A percentile compares a stretch with the other conserved stretches of the same genome.
These are phyloP conservation scores for Bipolaris cookei DNA, from an alignment of 2,329 filamentous ascomycete genomes.

Conservation along the genomic window DNA sequence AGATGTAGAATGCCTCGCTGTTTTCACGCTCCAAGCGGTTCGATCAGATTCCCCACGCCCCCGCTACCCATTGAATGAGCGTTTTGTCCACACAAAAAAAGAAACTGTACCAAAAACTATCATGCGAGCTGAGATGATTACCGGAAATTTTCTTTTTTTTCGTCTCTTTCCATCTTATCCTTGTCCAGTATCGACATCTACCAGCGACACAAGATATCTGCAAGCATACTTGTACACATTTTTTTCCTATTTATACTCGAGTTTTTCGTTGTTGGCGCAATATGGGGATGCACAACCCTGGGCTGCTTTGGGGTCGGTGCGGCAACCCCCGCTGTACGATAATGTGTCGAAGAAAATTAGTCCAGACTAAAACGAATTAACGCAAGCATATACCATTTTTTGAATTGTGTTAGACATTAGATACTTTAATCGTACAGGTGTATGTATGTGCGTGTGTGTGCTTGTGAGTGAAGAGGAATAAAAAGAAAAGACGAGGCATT, in stretches of 20 bases:
- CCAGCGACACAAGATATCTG: neutral
- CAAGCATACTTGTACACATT: neutral
- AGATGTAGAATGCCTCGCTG: slow-evolving; percentile 25
- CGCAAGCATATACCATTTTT: neutral
- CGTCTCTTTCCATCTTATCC: neutral
- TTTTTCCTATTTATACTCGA: neutral
- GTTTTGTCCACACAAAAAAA: neutral
- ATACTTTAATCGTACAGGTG: neutral
- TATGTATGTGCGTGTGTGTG: neutral
- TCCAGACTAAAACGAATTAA: neutral
- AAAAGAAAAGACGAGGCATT: neutral
- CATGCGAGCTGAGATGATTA: too few relatives aligned
- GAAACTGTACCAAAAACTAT: slow-evolving; percentile 4
- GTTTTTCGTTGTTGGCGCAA: neutral
- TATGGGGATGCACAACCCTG: neutral
- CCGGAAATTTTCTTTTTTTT: neutral
- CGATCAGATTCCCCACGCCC: neutral
- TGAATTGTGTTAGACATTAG: neutral
- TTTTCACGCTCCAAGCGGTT: slow-evolving; percentile 3
- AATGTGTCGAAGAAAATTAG: neutral
- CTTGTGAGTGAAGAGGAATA: neutral
- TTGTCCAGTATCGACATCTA: neutral
- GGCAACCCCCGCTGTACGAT: neutral
- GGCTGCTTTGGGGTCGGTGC: neutral
- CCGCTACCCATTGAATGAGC: neutral